Evolutionary conservation across 352 stramenopile species (phyloP), one percentile per base, ranked within the genome.

Genomic region (Globisporangium viniferum): DNA sequence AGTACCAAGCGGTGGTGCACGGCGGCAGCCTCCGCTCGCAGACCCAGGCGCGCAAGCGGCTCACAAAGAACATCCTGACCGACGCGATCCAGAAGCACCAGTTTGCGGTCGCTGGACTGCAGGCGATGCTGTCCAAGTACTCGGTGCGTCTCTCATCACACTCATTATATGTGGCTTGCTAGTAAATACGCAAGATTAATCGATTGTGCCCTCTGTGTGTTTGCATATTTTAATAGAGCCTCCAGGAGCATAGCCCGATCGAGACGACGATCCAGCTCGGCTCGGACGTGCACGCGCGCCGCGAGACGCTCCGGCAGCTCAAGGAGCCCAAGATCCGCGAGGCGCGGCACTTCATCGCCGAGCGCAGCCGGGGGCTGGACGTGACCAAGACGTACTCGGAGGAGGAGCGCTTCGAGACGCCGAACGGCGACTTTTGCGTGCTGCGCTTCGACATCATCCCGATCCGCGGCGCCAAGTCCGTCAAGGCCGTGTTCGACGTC

Each of bases 381-480:
- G 54, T 76, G 1, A 59, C 66, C 36, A 76, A 74, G 41, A 70
- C 76, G 27, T 82, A 85, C 59, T 64, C 71, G 0, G 74, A 80
- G 20, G 69, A 84, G 24, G 76, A 82, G 59, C 70, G 76, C n/a
- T 90, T 84, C 59, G 71, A 80, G 27, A 75, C 70, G 0, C 62
- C 68, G 0, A 64, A 75, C 27, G 78, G 80, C 12, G 80, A 88
- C 56, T 74, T 68, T 22, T 87, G 78, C 58, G 75, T 72, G 33
- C 64, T 84, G 39, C 70, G 75, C 14, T 88, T 85, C 41, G 79
- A 84, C 60, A 73, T 88, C 22, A 76, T 80, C 18, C 82, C 75
- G 56, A 80, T 84, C 29, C 72, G 74, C 22, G 72, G 65, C 6
- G 59, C 76, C 5, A 61, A 73, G 22, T 70, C 55, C 18, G 79